Conservation (phyloP, 2,329 filamentous ascomycete species). For the Fonsecaea multimorphosa region DNA sequence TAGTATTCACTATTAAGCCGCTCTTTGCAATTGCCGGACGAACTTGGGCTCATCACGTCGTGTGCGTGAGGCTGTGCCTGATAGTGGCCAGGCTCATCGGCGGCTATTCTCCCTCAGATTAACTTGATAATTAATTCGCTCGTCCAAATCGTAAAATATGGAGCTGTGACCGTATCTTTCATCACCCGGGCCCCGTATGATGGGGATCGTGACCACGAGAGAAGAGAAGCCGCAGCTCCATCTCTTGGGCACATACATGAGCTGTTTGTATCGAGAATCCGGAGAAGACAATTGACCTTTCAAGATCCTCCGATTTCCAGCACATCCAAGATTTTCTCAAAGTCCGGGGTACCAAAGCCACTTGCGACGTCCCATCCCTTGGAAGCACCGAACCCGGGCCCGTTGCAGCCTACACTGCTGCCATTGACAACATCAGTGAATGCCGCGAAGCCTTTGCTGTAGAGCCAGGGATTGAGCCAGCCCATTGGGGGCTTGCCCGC, state of each 20-base stretch:
- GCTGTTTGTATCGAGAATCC: not conserved
- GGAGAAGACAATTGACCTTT: not conserved
- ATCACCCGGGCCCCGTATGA: not conserved
- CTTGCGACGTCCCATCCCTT: constrained; percentile 51
- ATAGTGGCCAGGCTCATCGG: not conserved
- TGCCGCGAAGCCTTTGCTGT: constrained; percentile 54
- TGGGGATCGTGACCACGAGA: not conserved
- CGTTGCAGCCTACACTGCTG: constrained; percentile 45
- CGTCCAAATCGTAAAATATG: not conserved
- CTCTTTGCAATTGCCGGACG: not conserved
- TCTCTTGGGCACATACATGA: not conserved
- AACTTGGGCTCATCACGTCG: not conserved
- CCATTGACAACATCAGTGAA: constrained; percentile 56
- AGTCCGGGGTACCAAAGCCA: constrained; percentile 47
- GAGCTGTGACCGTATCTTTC: not conserved
- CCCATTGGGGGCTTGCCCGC: constrained; percentile 59
- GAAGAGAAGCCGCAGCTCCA: not conserved
- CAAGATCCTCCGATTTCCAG: constrained; percentile 23
- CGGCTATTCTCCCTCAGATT: not conserved
- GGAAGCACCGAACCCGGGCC: constrained; percentile 45
- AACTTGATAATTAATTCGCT: not conserved
- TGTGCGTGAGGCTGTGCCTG: not conserved
- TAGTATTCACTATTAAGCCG: not conserved
- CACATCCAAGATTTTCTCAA: constrained; percentile 38
- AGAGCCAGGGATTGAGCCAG: constrained; percentile 68